Evolutionary conservation across 768 basidiomycete species (phyloP), one percentile per base, ranked within the genome.

Genomic region (Mycena leptocephala): DNA sequence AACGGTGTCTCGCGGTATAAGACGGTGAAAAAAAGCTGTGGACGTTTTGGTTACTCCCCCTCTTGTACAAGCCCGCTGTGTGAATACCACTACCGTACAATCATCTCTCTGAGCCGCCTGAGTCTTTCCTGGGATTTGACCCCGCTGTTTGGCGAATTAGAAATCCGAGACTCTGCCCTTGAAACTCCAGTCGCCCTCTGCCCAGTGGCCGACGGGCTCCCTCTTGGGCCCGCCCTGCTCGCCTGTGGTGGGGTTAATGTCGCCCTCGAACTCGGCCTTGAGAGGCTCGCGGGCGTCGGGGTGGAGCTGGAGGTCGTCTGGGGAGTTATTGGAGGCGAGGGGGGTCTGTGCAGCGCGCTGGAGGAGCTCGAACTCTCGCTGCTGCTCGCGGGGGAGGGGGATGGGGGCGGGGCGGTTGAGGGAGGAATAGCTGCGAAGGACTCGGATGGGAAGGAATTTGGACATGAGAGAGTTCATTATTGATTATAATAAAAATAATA

Each of bases 151-250:
- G 41, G 22, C 20, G 30, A 30, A 62, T 81, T 83, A 97, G 84
- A 97, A 97, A 86, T 97, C 96, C 24, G 95, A 95, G 32, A 96
- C 96, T 28, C 95, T 89, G 14, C 96, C 96, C 80, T 95, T 96
- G 86, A 94, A 95, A 79, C 95, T 97, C 96, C 96, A 97, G 81
- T 97, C 96, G 3, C 94, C 86, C 65, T 84, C 84, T 22, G 86
- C 86, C 92, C 92, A 93, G 64, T 86, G 89, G 41, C 85, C 82
- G 13, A 97, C 90, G 18, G 97, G 97, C 82, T 98, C 97, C 35
- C 87, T 89, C 87, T 97, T 97, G 26, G 97, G 97, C 0, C 97
- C 97, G 0, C 95, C 96, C 59, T 90, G 85, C 84, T 98, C 97
- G 16, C 97, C 97, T 3, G 97, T 98, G 2, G 78, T 78, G 1